Percentiles rank a stretch among this genome's conserved stretches.
phyloP scores from a whole-genome alignment of 208 protist genomes.

The Angomonas ambiguus region DNA sequence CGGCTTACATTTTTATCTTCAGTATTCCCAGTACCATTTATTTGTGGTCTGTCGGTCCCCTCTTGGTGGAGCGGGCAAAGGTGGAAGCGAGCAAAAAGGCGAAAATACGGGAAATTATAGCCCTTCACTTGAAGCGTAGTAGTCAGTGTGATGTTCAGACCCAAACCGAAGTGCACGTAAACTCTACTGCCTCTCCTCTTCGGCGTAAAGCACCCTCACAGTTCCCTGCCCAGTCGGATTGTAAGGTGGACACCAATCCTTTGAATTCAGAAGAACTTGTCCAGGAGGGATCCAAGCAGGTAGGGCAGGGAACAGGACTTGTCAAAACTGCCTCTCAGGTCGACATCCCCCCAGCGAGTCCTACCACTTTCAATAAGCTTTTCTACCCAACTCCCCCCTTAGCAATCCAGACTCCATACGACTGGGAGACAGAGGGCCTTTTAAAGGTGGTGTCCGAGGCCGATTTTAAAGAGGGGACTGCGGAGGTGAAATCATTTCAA shows the following conservation, averaged over 20 bases:
- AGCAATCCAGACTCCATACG: not conserved
- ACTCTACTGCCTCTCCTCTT: not conserved
- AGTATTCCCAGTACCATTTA: conserved; percentile 48
- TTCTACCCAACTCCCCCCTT: not conserved
- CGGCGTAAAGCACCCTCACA: too few species aligned
- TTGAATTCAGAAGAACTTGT: not conserved
- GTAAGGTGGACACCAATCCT: not conserved
- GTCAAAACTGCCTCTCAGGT: not conserved
- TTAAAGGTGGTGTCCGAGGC: not conserved
- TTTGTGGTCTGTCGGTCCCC: conserved; percentile 49
- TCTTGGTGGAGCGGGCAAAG: conserved; percentile 51
- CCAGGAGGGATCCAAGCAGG: not conserved
- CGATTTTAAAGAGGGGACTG: not conserved
- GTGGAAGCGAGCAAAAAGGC: conserved; percentile 38
- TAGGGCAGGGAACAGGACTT: not conserved
- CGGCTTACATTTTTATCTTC: conserved; percentile 79
- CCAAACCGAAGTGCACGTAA: conserved; percentile 39
- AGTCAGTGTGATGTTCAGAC: conserved; percentile 48
- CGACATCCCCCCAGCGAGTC: not conserved
- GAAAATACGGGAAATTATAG: conserved; percentile 48
- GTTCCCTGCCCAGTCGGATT: not conserved
- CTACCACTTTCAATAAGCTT: not conserved
- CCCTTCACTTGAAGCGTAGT: conserved; percentile 38
- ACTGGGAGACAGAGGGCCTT: not conserved
- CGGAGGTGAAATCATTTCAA: not conserved